Evolutionary conservation across 2,329 filamentous ascomycete species (phyloP).

Genomic region (Mycosphaerella arachidis): DNA sequence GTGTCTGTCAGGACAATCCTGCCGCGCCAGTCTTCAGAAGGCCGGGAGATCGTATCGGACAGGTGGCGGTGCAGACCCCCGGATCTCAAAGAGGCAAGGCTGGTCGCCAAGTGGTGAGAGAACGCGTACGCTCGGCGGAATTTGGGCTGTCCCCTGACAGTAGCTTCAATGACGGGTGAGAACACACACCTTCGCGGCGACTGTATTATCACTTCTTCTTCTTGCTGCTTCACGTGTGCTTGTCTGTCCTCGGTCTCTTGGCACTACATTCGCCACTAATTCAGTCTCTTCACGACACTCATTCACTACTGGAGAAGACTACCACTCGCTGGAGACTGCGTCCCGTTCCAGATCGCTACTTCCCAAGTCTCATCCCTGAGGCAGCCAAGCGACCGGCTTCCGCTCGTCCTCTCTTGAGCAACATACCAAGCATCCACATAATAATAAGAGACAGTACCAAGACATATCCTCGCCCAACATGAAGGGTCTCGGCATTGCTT

Average conservation of each 20-base stretch:
- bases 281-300: conserved; percentile 6
- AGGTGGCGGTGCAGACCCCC: conserved; percentile 11
- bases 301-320: conserved; percentile 4
- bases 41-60: background rate
- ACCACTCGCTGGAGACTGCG: conserved; percentile 9
- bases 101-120: conserved; percentile 1
- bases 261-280: conserved; percentile 5
- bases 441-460: conserved; percentile 1
- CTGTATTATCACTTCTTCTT: background rate
- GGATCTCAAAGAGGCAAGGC: conserved; percentile 13
- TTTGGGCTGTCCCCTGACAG: conserved; percentile 12
- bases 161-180: conserved; percentile 2
- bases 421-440: conserved; percentile 1
- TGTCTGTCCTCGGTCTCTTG: conserved; percentile 18
- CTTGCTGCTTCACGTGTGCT: conserved; percentile 13
- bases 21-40: no score
- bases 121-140: conserved; percentile 11
- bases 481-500: conserved; percentile 49
- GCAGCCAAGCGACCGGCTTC: background rate
- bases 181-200: conserved; percentile 5
- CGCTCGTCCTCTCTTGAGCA: conserved; percentile 4
- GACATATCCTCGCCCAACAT: conserved; percentile 35
- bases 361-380: conserved; percentile 3
- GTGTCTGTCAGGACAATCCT: background rate
- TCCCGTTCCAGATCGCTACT: conserved; percentile 7